Conservation (phyloP, 805 yeast species). For the Wickerhamomyces tratensis region DNA sequence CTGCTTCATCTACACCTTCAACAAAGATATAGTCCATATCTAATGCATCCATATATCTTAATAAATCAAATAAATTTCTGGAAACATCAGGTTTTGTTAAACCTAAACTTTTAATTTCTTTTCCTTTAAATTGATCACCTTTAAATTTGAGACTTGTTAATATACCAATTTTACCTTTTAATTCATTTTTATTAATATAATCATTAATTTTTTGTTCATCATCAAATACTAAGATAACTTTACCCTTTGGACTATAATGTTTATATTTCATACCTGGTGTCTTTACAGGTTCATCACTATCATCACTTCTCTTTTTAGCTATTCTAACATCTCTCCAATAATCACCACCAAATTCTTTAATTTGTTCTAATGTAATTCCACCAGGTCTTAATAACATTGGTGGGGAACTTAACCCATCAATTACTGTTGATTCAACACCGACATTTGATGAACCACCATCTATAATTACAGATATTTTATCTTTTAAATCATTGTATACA, state of each 20-base stretch:
- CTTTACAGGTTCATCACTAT: conserved; percentile 59
- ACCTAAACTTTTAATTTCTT: conserved; percentile 28
- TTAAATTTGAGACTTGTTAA: conserved; percentile 27
- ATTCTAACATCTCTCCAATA: conserved; percentile 55
- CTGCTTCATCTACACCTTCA: conserved; percentile 67
- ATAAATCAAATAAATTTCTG: conserved; percentile 56
- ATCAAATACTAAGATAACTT: conserved; percentile 55
- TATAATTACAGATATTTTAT: conserved; percentile 70
- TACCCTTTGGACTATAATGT: conserved; percentile 89
- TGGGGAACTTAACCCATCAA: conserved; percentile 79
- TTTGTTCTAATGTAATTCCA: conserved; percentile 77
- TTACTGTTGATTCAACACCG: conserved; percentile 91
- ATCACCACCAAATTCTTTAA: conserved; percentile 53
- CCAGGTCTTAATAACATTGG: conserved; percentile 93
- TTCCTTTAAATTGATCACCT: conserved; percentile 12
- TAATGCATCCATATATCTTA: conserved; percentile 68
- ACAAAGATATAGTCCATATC: conserved; percentile 68
- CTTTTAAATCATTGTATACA: conserved; percentile 71
- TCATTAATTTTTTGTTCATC: conserved; percentile 19
- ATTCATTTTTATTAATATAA: conserved; percentile 20
- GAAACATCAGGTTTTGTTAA: conserved; percentile 48
- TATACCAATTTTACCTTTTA: conserved; percentile 37
- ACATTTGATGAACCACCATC: conserved; percentile 89
- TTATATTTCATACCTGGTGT: conserved; percentile 98
- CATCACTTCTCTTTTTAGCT: conserved; percentile 52